Evolutionary conservation across 768 basidiomycete species (phyloP), one percentile per base, ranked within the genome.

Genomic region (Lentinula guzmanii): DNA sequence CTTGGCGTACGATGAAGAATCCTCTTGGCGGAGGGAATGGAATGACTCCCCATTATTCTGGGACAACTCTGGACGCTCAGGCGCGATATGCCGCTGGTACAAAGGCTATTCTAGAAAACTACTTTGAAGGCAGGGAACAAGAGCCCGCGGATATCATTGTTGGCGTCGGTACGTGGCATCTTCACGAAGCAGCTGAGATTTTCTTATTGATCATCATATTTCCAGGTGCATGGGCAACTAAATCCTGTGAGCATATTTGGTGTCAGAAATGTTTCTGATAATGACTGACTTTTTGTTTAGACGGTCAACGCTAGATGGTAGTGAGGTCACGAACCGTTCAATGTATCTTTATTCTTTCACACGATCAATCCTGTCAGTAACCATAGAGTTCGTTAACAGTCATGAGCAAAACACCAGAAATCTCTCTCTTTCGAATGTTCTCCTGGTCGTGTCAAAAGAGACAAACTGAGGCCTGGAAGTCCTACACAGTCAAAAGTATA

Each of bases 21-120:
- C 82, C 85, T 21, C 81, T 90, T 4, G 87, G 86, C 16, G 90
- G 84, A 64, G 93, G 93, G 21, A 95, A 97, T 75, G 93, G 89
- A 68, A 94, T 95, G 85, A 89, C 90, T 5, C 87, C 90, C 11
- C 90, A 91, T 70, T 92, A 91, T 76, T 90, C 88, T 65, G 93
- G 93, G 46, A 93, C 93, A 7, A 93, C 92, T 18, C 83, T 95
- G 63, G 93, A 95, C 68, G 93, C 93, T 2, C 93, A 95, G 75
- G 82, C 79, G 28, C 89, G 93, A 51, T 96, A 97, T 70, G 92
- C 93, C 11, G 72, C 75, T 51, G 92, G 91, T 11, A 79, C 84
- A 28, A 84, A 76, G 76, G 77, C 75, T 63, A 93, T 93, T 70
- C 78, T 93, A 60, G 80, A 86, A 61, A 87, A 89, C 74, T 93